A percentile compares a stretch with the other conserved stretches of the same genome.
Evolutionary conservation across 352 stramenopile species (phyloP).

Genomic region (Phytopythium ostracodes): DNA sequence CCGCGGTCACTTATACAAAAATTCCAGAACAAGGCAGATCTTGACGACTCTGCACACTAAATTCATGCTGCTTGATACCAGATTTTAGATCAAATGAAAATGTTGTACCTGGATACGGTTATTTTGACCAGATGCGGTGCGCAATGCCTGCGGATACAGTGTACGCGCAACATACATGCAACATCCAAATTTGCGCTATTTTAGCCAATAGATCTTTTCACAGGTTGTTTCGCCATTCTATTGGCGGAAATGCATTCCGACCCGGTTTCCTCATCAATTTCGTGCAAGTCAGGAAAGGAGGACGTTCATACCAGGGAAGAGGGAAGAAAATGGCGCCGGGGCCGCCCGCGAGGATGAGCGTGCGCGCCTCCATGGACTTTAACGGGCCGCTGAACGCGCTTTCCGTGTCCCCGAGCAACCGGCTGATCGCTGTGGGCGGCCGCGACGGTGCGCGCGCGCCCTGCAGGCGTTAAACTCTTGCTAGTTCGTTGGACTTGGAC

Average conservation of each 20-base stretch:
- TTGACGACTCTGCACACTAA: no score
- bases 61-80: no score
- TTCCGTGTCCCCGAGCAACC: constrained; percentile 79
- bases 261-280: neutral
- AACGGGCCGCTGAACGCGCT: constrained; percentile 81
- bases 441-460: constrained; percentile 49
- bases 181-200: neutral
- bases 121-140: neutral
- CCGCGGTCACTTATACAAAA: neutral
- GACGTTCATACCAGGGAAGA: neutral
- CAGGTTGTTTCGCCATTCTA: neutral
- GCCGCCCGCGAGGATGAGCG: constrained; percentile 40
- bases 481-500: neutral
- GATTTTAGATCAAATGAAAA: neutral
- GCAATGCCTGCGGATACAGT: neutral
- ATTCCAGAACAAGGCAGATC: neutral
- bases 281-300: neutral
- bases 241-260: neutral
- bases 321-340: constrained; percentile 30
- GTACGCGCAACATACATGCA: neutral
- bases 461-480: neutral
- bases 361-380: constrained; percentile 86
- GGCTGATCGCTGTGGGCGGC: constrained; percentile 78
- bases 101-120: neutral
- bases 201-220: neutral